Base-by-base conservation (phyloP, 2,329 filamentous ascomycete species). In the Colletotrichum sojae region DNA sequence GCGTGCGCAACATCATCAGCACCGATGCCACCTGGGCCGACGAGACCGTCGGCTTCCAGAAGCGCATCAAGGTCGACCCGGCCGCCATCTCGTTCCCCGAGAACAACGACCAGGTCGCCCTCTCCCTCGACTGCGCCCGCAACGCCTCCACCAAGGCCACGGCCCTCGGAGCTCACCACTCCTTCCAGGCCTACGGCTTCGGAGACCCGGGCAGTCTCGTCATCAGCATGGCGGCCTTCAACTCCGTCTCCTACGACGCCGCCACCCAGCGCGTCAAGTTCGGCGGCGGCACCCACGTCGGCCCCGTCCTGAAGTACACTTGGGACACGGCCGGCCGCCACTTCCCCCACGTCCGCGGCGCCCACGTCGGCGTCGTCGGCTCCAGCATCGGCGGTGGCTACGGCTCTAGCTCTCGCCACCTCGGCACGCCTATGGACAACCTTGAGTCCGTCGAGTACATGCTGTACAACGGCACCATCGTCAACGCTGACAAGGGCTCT, bases 381-480 rank as follows among this genome's bases (percentile, higher is more conserved):
- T 70, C 67, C 58, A 63, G 62, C 67, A 71, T 71, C 54, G 70
- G 70, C 8, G 70, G 70, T 6, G 70, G 70, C 25, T 71, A 43
- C 49, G 70, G 70, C 1, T 63, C 62, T 3, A 57, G 61, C 22
- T 70, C 67, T 1, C 66, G 70, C 27, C 70, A 70, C 45, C 63
- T 67, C 51, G 70, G 70, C 16, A 71, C 67, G 2, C 67, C 70
- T n/a, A 66, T 70, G 63, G 70, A 71, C 48, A 70, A 67, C 70
- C 49, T 71, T 10, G 57, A 60, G 52, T 61, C 61, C 5, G 62
- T 67, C 36, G 61, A 70, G 62, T 71, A 67, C 67, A 71, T 71
- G 70, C 70, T 71, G 57, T 70, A 71, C 63, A 71, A 71, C 67
- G 70, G 70, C 54, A 71, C 70, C 54, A 39, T 71, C 49, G 63